Percentiles rank a stretch among this genome's conserved stretches.
These are phyloP conservation scores for Lactarius trivialis DNA, from an alignment of 768 basidiomycete genomes.

Conservation along the genomic window DNA sequence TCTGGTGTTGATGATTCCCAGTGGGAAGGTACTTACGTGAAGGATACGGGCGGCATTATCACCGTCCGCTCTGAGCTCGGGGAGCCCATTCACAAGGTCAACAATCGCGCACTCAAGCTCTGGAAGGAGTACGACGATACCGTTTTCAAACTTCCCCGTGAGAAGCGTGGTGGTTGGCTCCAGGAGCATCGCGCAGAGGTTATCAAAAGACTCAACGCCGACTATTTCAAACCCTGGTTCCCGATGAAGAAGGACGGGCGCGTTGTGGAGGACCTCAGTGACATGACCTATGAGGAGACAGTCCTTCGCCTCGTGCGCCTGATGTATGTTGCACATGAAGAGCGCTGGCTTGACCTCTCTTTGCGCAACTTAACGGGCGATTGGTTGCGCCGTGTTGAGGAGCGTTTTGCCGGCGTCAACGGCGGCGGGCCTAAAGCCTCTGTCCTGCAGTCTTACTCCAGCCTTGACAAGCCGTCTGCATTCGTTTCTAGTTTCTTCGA, in stretches of 20 bases:
- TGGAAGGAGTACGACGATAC: slow-evolving; percentile 99
- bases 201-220: slow-evolving; percentile 85
- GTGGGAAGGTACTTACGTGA: slow-evolving; percentile 93
- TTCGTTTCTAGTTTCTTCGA: slow-evolving; percentile 82
- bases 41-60: slow-evolving; percentile 92
- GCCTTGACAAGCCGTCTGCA: slow-evolving; percentile 73
- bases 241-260: slow-evolving; percentile 90
- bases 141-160: slow-evolving; percentile 91
- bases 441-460: slow-evolving; percentile 71
- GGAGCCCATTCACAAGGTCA: slow-evolving; percentile 99
- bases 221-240: slow-evolving; percentile 97
- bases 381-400: slow-evolving; percentile 94
- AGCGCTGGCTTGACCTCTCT: slow-evolving; percentile 88
- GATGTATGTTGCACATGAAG: slow-evolving; percentile 90
- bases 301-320: slow-evolving; percentile 85
- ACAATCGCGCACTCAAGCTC: slow-evolving; percentile 91
- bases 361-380: slow-evolving; percentile 93
- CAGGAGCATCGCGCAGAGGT: slow-evolving; percentile 81
- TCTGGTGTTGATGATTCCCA: slow-evolving; percentile 82
- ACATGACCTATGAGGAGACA: slow-evolving; percentile 99
- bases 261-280: slow-evolving; percentile 78
- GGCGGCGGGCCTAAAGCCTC: slow-evolving; percentile 72
- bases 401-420: slow-evolving; percentile 89
- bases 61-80: slow-evolving; percentile 97
- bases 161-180: slow-evolving; percentile 90